Percentiles rank a stretch among this genome's conserved stretches.
Evolutionary conservation across 371 early-diverging fungal species (phyloP).

Genomic region (Mortierella sp.): DNA sequence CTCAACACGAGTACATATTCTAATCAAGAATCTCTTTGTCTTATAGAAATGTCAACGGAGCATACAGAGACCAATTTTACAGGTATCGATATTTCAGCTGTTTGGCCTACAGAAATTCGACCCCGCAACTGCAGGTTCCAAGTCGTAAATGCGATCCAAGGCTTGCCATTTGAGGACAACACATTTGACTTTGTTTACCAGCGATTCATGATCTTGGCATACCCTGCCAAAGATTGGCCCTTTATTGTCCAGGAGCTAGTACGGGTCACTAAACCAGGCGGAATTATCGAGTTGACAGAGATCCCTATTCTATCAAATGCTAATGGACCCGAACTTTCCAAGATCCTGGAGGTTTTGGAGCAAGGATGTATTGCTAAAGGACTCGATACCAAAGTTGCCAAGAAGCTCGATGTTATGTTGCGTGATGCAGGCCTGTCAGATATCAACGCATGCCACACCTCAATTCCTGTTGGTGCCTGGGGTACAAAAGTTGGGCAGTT

Average conservation of each 20-base stretch:
- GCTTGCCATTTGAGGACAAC: conserved; percentile 69
- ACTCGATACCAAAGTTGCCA: conserved; percentile 64
- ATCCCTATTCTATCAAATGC: conserved; percentile 31
- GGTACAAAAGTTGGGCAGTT: conserved; percentile 54
- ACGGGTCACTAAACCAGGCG: conserved; percentile 70
- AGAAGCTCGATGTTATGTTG: conserved; percentile 56
- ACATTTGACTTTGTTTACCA: conserved; percentile 73
- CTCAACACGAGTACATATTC: too few species aligned
- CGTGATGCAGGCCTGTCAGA: conserved; percentile 53
- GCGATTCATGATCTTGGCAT: conserved; percentile 65
- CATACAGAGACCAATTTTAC: conserved; percentile 65
- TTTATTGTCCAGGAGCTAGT: conserved; percentile 62
- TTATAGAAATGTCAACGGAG: conserved; percentile 69
- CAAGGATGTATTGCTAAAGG: conserved; percentile 46
- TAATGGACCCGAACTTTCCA: conserved; percentile 48
- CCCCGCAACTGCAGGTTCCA: conserved; percentile 57
- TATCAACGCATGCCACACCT: conserved; percentile 39
- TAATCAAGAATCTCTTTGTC: neutral
- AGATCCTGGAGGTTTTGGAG: conserved; percentile 37
- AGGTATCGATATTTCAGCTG: conserved; percentile 68
- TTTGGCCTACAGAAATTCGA: conserved; percentile 63
- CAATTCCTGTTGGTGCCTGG: conserved; percentile 54
- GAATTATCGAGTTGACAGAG: conserved; percentile 69
- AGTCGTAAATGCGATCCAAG: conserved; percentile 61
- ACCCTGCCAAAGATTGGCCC: conserved; percentile 65